Base-by-base conservation (phyloP, 2,329 filamentous ascomycete species). In the Ascochyta lentis region DNA sequence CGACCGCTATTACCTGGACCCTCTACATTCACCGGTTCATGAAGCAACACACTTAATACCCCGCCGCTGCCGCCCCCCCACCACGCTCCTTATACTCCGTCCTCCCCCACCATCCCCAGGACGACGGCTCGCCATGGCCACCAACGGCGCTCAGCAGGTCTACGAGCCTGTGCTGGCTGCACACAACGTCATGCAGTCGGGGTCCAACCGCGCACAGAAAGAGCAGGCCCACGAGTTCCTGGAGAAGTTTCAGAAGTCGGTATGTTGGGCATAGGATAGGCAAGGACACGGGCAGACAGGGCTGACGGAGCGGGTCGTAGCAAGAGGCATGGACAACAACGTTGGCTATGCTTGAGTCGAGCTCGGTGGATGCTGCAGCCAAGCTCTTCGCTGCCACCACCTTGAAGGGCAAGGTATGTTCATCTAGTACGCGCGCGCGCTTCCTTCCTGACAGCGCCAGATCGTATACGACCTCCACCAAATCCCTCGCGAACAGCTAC, bases 161-260 rank as follows among this genome's bases (percentile, higher is more conserved):
- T 96, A 95, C 79, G 86, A 87, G 78, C 90, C 91, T 61, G 91
- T 99, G 67, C 83, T 98, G 68, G 87, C 89, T 66, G 95, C 94
- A 61, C 88, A 98, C 78, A 86, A 88, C 73, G 95, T 93, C 61
- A 96, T 99, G 93, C 89, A 86, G 72, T 84, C 92, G 74, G 90
- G 89, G 78, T 89, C 87, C 65, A 87, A 94, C 72, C 86, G 89
- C 71, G 84, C 89, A 64, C 86, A 90, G 73, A 98, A 98, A 82
- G 89, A 89, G 75, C 89, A 92, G 77, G 93, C 92, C 57, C 93
- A 97, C 74, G 88, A 94, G 74, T 99, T 89, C 75, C 83, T 99
- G 58, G 91, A 96, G 79, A 88, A 87, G 68, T 99, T 98, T 79
- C 95, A 99, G 84, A 99, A 99, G 86, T 98, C 95, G 77, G 94